phyloP scores from a whole-genome alignment of 1,284 basidiomycete species.

The Moesziomyces antarcticus region DNA sequence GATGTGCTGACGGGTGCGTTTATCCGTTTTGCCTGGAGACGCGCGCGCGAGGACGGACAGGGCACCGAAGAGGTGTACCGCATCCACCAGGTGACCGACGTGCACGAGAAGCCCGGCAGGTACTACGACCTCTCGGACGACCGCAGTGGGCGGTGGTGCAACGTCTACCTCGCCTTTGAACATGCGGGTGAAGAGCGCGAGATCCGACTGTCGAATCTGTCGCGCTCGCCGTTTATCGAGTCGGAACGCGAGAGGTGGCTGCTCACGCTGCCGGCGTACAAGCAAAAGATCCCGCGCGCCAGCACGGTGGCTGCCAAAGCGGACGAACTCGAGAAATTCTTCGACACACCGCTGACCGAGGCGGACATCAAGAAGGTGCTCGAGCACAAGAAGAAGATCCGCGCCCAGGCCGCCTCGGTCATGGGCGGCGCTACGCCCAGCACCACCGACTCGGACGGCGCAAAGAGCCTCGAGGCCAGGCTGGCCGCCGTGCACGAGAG shows the following conservation, averaged over 20 bases:
- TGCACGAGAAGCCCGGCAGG: conserved; percentile 73
- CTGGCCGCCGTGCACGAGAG: conserved; percentile 85
- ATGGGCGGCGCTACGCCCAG: conserved; percentile 22
- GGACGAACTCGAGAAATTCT: conserved; percentile 50
- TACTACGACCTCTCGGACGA: conserved; percentile 78
- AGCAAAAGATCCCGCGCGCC: conserved; percentile 34
- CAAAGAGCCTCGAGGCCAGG: conserved; percentile 71
- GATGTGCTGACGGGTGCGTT: conserved; percentile 78
- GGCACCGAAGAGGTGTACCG: conserved; percentile 78
- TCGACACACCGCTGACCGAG: conserved; percentile 53
- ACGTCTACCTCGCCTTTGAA: conserved; percentile 51
- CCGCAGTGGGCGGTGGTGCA: conserved; percentile 49
- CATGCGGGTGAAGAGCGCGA: conserved; percentile 47
- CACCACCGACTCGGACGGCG: neutral
- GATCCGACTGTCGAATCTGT: conserved; percentile 40
- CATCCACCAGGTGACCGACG: conserved; percentile 78
- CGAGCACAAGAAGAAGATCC: conserved; percentile 42
- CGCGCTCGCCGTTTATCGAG: conserved; percentile 42
- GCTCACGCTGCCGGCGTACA: conserved; percentile 8
- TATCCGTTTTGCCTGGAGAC: conserved; percentile 54
- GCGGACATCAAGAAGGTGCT: conserved; percentile 54
- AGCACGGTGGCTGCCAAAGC: conserved; percentile 36
- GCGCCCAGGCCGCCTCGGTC: conserved; percentile 29
- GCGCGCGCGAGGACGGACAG: conserved; percentile 71
- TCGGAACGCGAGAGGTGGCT: conserved; percentile 56